Percentiles rank a stretch among this genome's conserved stretches.
Evolutionary conservation across 805 yeast species (phyloP).

Genomic region (Wickerhamiella musiphila): DNA sequence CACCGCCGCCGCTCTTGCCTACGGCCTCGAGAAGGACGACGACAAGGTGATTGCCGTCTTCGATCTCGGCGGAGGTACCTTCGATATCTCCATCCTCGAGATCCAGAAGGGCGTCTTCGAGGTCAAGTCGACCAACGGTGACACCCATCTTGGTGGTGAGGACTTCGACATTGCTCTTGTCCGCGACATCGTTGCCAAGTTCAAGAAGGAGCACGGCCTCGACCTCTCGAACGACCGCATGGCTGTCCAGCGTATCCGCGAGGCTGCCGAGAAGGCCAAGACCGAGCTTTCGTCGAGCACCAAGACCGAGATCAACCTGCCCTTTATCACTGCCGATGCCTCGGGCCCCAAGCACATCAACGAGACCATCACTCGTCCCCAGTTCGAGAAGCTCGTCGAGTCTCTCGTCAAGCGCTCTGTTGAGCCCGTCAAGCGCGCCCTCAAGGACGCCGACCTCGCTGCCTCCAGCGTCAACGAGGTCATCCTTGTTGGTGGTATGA

Average conservation of each 20-base stretch:
- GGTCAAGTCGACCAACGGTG: conserved; percentile 95
- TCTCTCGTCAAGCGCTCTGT: conserved; percentile 56
- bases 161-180: conserved; percentile 78
- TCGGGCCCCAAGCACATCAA: conserved; percentile 65
- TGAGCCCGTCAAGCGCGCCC: conserved; percentile 64
- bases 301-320: conserved; percentile 59
- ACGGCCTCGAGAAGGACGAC: conserved; percentile 78
- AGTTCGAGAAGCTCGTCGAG: conserved; percentile 49
- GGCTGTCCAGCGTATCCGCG: conserved; percentile 75
- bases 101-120: conserved; percentile 96
- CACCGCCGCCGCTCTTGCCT: conserved; percentile 87
- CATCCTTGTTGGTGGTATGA: conserved; percentile 80
- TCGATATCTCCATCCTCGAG: conserved; percentile 90
- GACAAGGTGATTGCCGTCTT: conserved; percentile 84
- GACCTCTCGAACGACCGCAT: conserved; percentile 48
- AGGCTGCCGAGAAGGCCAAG: conserved; percentile 82
- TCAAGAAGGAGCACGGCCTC: conserved; percentile 57
- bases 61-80: conserved; percentile 98
- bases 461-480: conserved; percentile 59
- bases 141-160: conserved; percentile 86
- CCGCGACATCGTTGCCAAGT: conserved; percentile 62
- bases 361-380: conserved; percentile 48
- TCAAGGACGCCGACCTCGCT: conserved; percentile 59
- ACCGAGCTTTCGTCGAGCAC: conserved; percentile 64
- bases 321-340: conserved; percentile 78